Evolutionary conservation across 2,329 filamentous ascomycete species (phyloP), one percentile per base, ranked within the genome.

Genomic region (Claviceps maximensis): DNA sequence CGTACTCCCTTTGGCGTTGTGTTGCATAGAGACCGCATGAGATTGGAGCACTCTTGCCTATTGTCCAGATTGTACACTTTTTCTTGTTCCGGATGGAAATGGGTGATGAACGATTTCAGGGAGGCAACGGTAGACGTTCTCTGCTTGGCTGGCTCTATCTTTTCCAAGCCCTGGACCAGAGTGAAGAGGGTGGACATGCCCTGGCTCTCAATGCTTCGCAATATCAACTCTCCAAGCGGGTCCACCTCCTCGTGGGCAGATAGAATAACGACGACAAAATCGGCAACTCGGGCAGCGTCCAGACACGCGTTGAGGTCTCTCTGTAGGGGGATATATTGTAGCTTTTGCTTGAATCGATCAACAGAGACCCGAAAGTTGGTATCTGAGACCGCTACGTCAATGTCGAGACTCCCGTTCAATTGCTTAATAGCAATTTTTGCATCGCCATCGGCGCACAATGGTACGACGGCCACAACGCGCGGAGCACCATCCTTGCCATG

Each of bases 131-230:
- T 81, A 55, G 89, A 84, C 0, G 82, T 76, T 54, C 84, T 78
- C 66, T 85, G 84, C 69, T 96, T 96, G 9, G 82, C 76, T 0
- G 88, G 83, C 59, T 95, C 86, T 41, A 95, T 73, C 55, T 78
- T 79, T 53, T 91, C 84, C 13, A 97, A 72, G 5, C 83, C 83
- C 62, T 94, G 86, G 0, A 94, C 89, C 13, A 88, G 79, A 0
- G 88, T 89, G 62, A 95, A 81, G n/a, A 94, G 79, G 23, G 89
- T 97, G 1, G 91, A 95, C 59, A 98, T 82, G 62, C 93, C 93
- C 71, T 98, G 93, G 61, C 89, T 87, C 71, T 96, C 90, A 33
- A 97, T 84, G 48, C 86, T 85, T 61, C 88, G 82, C 56, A 98
- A 74, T 54, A 97, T 84, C 60, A 89, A 72, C 69, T 97, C 89